Percentiles rank a stretch among this genome's conserved stretches.
phyloP scores from a whole-genome alignment of 176 grass and related monocot species.

The Alopecurus myosuroides region DNA sequence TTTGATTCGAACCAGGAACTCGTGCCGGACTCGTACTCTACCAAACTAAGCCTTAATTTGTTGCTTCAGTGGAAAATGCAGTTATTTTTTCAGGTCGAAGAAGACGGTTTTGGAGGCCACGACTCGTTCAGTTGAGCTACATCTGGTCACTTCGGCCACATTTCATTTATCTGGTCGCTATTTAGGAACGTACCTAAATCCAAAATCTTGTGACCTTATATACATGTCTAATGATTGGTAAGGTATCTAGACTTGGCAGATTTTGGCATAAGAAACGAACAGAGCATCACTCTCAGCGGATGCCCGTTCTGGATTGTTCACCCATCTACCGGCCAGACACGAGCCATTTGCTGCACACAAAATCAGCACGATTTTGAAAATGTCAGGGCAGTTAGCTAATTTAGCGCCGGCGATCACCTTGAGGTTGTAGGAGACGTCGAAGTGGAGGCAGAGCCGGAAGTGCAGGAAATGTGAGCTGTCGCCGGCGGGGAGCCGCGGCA shows the following conservation, averaged over 20 bases:
- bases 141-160: not conserved
- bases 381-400: not conserved
- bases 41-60: no score
- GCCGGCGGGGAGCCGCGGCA: constrained; percentile 35
- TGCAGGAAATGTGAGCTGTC: constrained; percentile 43
- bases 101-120: not conserved
- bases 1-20: no score
- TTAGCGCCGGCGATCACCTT: constrained; percentile 23
- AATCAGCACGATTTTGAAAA: not conserved
- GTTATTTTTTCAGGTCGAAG: not conserved
- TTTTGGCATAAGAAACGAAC: not conserved
- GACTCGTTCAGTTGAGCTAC: not conserved
- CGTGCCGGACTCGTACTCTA: no score
- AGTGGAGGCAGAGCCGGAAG: constrained; percentile 44
- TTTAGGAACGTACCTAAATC: no score
- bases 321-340: not conserved
- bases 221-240: not conserved
- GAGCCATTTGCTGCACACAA: not conserved
- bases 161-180: not conserved
- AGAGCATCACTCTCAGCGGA: not conserved
- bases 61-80: not conserved
- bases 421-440: constrained; percentile 42
- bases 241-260: not conserved
- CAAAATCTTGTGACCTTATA: not conserved
- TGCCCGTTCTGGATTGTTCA: not conserved